Evolutionary conservation across 139 green algal species (phyloP), one percentile per base, ranked within the genome.

Genomic region (Coccomyxa sp.): DNA sequence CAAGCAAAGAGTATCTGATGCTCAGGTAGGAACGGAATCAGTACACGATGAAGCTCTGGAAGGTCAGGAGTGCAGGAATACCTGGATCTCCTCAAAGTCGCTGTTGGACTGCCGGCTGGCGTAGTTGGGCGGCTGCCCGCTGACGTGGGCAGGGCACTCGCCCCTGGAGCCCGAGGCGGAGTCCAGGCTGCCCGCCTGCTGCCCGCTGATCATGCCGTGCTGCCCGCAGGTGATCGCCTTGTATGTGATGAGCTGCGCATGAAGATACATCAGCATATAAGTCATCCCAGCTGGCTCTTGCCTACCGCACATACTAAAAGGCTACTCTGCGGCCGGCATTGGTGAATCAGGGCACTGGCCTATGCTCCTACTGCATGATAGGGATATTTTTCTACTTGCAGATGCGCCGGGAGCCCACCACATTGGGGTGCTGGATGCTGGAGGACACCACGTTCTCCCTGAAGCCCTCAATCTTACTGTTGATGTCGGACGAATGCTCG

Each of bases 381-480:
- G n/a, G n/a, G n/a, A n/a, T n/a, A n/a, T n/a, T n/a, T n/a, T n/a
- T n/a, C n/a, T n/a, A n/a, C n/a, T n/a, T n/a, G n/a, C n/a, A n/a
- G n/a, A n/a, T n/a, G n/a, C n/a, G 68, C 68, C 68, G 35, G 68
- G 68, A 12, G n/a, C 70, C 33, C 72, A 82, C 78, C 78, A 83
- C 79, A 38, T 78, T 78, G 24, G 79, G 79, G 58, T 83, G 79
- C 31, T 74, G 50, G 36, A 83, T 73, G 44, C 40, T 76, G 29
- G 73, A 68, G 73, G 55, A 74, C 31, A 86, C 54, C 37, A 84
- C 58, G 7, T 79, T 58, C 58, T 86, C 82, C 9, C 82, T 68
- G 12, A 71, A 36, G 24, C 76, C 37, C 7, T 81, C 73, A n/a
- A 78, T 35, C 22, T 35, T 36, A 22, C 55, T 78, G 73, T 34